Conservation (phyloP, 2,329 filamentous ascomycete species). For the Microcyclospora tardicrescens region DNA sequence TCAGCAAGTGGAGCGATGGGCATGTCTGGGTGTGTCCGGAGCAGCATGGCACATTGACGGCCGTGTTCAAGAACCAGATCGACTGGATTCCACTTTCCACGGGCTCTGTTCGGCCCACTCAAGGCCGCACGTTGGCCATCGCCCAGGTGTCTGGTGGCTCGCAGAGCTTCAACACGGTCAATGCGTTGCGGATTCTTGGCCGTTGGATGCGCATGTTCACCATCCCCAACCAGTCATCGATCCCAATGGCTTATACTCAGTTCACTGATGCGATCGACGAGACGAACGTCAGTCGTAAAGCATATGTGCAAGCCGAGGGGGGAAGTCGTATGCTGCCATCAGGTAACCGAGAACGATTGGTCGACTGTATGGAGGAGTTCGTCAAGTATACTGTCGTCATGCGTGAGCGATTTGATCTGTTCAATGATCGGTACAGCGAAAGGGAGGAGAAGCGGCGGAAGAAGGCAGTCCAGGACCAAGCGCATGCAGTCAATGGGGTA, state of each 20-base stretch:
- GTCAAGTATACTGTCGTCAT: conserved; percentile 56
- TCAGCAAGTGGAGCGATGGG: conserved; percentile 53
- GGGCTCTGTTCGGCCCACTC: conserved; percentile 51
- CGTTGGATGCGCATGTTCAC: conserved; percentile 39
- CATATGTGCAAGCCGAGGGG: conserved; percentile 13
- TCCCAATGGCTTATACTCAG: conserved; percentile 51
- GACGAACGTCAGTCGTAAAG: conserved; percentile 6
- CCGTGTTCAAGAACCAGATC: conserved; percentile 57
- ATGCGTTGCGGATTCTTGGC: conserved; percentile 50
- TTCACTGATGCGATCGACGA: conserved; percentile 39
- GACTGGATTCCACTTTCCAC: conserved; percentile 55
- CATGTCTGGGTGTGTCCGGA: conserved; percentile 55
- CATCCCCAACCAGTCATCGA: conserved; percentile 52
- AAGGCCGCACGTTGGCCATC: conserved; percentile 50
- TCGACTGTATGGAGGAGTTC: conserved; percentile 50
- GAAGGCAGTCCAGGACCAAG: not conserved
- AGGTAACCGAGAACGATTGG: conserved; percentile 16
- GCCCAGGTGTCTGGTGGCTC: conserved; percentile 52
- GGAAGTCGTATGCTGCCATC: conserved; percentile 14
- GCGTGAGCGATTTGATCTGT: conserved; percentile 47
- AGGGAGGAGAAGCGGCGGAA: conserved; percentile 4
- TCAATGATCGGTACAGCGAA: conserved; percentile 52
- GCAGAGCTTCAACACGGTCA: conserved; percentile 56
- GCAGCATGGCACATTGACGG: conserved; percentile 51
- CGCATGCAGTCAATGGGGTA: too few relatives aligned